Evolutionary conservation across 116 monocot genomes (phyloP).

Genomic region (Thalassia testudinum): DNA sequence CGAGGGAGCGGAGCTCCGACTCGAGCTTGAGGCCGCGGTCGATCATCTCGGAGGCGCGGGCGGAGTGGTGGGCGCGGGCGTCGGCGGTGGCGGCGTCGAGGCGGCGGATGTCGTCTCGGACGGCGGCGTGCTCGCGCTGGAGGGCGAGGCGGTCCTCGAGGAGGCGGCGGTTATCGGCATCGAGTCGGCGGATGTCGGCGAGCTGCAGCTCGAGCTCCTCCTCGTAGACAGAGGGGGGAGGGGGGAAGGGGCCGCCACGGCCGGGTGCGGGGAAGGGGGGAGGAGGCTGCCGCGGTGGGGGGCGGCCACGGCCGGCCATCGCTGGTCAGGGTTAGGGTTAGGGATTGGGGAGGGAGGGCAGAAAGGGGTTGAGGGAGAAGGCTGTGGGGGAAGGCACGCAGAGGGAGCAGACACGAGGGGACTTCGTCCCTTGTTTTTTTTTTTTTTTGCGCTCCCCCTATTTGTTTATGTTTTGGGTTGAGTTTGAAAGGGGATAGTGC

Average conservation of each 20-base stretch:
- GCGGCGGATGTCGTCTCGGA: constrained; percentile 39
- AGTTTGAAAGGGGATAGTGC: too few species aligned
- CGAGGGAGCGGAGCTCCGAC: constrained; percentile 40
- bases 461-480: too few species aligned
- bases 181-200: constrained; percentile 44
- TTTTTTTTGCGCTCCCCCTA: too few species aligned
- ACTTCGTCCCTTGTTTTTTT: too few species aligned
- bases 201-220: constrained; percentile 45
- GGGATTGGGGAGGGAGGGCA: constrained; percentile 2
- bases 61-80: constrained; percentile 47
- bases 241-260: constrained; percentile 11
- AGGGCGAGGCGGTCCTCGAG: constrained; percentile 48
- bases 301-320: constrained; percentile 13
- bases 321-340: background rate
- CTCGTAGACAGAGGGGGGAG: constrained; percentile 24
- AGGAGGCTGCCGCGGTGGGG: constrained; percentile 17
- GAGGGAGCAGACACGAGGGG: too few species aligned
- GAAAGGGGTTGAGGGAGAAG: background rate
- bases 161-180: constrained; percentile 36
- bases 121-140: constrained; percentile 29
- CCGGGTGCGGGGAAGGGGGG: constrained; percentile 16
- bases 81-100: constrained; percentile 26
- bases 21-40: constrained; percentile 64
- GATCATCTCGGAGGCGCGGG: constrained; percentile 38
- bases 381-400: too few species aligned